Percentiles rank a stretch among this genome's conserved stretches.
phyloP scores from a whole-genome alignment of 768 basidiomycete genomes.

The Boletus edulis region DNA sequence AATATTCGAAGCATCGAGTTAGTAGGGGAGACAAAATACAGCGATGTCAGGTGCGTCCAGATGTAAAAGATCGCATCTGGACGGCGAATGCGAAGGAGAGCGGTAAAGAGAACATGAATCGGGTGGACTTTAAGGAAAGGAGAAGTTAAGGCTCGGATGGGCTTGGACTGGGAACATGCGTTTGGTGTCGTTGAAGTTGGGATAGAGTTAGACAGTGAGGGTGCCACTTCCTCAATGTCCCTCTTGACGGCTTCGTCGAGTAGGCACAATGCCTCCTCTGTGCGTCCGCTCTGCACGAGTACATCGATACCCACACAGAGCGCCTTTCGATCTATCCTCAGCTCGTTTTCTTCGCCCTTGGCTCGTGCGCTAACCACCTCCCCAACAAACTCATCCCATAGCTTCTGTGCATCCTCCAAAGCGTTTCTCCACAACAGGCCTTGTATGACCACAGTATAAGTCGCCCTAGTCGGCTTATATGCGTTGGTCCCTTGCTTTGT shows the following conservation, averaged over 20 bases:
- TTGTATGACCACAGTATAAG: constrained; percentile 54
- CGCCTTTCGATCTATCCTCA: constrained; percentile 43
- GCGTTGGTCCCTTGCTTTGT: constrained; percentile 23
- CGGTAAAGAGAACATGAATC: constrained; percentile 45
- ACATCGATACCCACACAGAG: constrained; percentile 52
- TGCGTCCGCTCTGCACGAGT: constrained; percentile 40
- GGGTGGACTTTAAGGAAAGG: constrained; percentile 23
- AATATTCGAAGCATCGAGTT: constrained; percentile 55
- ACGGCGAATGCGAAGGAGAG: constrained; percentile 49
- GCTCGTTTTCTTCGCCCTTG: neutral
- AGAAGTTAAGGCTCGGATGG: neutral
- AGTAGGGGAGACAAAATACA: constrained; percentile 61
- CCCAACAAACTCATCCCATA: constrained; percentile 41
- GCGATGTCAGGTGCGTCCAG: constrained; percentile 61
- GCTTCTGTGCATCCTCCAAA: constrained; percentile 36
- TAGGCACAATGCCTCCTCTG: constrained; percentile 49
- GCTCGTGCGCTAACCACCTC: constrained; percentile 8
- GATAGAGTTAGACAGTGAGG: neutral
- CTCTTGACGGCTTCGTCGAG: constrained; percentile 41
- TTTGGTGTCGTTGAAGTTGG: neutral
- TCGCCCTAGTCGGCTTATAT: constrained; percentile 42
- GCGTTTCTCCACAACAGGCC: constrained; percentile 47
- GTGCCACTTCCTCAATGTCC: constrained; percentile 9
- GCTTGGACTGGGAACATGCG: neutral
- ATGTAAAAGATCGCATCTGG: constrained; percentile 63